Percentiles rank a stretch among this genome's conserved stretches.
phyloP scores from a whole-genome alignment of 257 asterid genomes.

The Plectranthus barbatus region DNA sequence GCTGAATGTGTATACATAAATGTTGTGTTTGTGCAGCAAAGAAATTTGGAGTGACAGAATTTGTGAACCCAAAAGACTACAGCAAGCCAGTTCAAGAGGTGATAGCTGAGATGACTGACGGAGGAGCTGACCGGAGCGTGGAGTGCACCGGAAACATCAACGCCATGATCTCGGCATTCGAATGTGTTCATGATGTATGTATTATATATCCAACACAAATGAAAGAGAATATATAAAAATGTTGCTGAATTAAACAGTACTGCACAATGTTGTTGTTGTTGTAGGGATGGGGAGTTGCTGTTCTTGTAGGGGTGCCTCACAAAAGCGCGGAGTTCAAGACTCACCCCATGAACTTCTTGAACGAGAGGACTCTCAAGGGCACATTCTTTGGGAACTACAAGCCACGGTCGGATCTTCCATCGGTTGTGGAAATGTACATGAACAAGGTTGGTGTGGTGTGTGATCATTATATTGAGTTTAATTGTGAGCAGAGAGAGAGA shows the following conservation, averaged over 20 bases:
- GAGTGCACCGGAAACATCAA: conserved; percentile 70
- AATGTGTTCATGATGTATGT: conserved; percentile 71
- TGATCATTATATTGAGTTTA: too few species aligned
- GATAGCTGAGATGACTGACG: conserved; percentile 59
- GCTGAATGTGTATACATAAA: not conserved
- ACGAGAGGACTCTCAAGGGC: conserved; percentile 33
- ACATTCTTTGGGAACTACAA: conserved; percentile 51
- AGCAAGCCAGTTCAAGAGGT: conserved; percentile 72
- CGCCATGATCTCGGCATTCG: conserved; percentile 81
- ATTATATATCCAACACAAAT: too few species aligned
- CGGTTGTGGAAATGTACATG: conserved; percentile 67
- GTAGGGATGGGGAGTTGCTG: conserved; percentile 85
- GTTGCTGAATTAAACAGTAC: too few species aligned
- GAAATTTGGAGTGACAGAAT: conserved; percentile 72
- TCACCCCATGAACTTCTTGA: conserved; percentile 51
- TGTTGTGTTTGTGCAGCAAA: conserved; percentile 34
- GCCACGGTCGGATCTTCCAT: conserved; percentile 53
- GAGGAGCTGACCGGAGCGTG: conserved; percentile 74
- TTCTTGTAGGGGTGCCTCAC: conserved; percentile 66
- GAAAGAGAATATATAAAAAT: too few species aligned
- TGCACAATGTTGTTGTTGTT: not conserved
- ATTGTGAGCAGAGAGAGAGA: too few species aligned
- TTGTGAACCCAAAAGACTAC: conserved; percentile 66
- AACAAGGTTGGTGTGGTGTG: conserved; percentile 28
- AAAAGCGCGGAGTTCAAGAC: conserved; percentile 56